Percentiles rank a stretch among this genome's conserved stretches.
Conservation (phyloP, 805 yeast genomes). For the Saccharomyces paradoxus region DNA sequence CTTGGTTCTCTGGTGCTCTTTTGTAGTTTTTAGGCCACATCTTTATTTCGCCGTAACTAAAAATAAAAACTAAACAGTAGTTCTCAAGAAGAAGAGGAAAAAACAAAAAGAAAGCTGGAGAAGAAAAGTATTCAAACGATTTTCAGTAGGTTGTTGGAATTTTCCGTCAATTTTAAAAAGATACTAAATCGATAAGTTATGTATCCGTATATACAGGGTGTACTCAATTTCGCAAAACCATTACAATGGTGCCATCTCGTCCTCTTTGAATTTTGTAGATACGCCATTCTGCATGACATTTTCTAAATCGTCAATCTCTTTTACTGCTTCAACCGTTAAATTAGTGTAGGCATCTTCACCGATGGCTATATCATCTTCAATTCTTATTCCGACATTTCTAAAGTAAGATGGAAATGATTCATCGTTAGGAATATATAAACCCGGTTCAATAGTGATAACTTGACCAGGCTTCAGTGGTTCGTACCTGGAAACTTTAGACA, state of each 20-base stretch:
- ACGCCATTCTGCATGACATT: conserved; percentile 52
- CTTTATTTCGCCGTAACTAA: background rate
- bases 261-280: conserved; percentile 40
- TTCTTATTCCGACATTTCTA: conserved; percentile 85
- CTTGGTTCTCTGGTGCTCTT: background rate
- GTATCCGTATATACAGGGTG: conserved; percentile 1
- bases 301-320: conserved; percentile 80
- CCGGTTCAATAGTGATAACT: conserved; percentile 93
- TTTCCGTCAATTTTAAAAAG: background rate
- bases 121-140: background rate
- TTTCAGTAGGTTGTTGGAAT: background rate
- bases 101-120: background rate
- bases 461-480: conserved; percentile 54
- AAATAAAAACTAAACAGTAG: background rate
- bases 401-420: conserved; percentile 65
- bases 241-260: conserved; percentile 31
- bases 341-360: conserved; percentile 51
- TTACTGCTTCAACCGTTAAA: conserved; percentile 75
- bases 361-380: conserved; percentile 87
- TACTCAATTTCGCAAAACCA: background rate
- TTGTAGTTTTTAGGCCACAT: background rate
- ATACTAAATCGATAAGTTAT: background rate
- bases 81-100: background rate
- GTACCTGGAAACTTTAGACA: conserved; percentile 54
- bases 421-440: conserved; percentile 77